Evolutionary conservation across 345 rosid genomes (phyloP), one percentile per base, ranked within the genome.

Genomic region (Moricandia moricandioides): DNA sequence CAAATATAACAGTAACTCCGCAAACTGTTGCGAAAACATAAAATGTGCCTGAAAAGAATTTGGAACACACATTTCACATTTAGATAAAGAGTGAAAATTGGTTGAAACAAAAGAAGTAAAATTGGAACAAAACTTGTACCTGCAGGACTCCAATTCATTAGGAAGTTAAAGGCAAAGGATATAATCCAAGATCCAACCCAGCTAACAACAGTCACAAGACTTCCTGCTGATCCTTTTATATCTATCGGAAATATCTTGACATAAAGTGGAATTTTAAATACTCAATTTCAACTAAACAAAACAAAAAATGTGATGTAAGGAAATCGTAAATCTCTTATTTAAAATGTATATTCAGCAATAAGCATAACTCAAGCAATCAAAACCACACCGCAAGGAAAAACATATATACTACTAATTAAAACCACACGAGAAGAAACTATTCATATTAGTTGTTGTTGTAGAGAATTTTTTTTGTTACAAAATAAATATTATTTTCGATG

Each of bases 151-250:
- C 75, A 77, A 5, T 14, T 61, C 65, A 69, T 63, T n/a, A 77
- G 29, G 79, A 89, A 88, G 75, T 86, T 92, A 71, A 89, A 88
- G 37, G 88, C 30, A 33, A 74, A 92, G 14, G 97, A 84, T 51
- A 88, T 51, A 29, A 89, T 84, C 97, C 92, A 89, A 56, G 96
- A 87, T 29, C 93, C 90, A 58, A 86, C 69, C 97, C 96, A 89
- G 82, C 86, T 89, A 40, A 87, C 84, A 34, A 92, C 70, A 37
- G 93, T 85, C 80, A 92, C 93, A 0, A 92, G 84, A 77, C 97
- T 92, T 73, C 93, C 97, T 6, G 97, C 97, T 21, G 89, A 79
- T 18, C 91, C 93, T 79, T 88, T 92, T 85, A 88, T 83, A 74
- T 85, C 85, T 77, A 89, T 88, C 2, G 93, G 92, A 73, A 92